These are phyloP conservation scores for Zymoseptoria crescenta DNA, from an alignment of 2,329 filamentous ascomycete genomes.

Conservation along the genomic window DNA sequence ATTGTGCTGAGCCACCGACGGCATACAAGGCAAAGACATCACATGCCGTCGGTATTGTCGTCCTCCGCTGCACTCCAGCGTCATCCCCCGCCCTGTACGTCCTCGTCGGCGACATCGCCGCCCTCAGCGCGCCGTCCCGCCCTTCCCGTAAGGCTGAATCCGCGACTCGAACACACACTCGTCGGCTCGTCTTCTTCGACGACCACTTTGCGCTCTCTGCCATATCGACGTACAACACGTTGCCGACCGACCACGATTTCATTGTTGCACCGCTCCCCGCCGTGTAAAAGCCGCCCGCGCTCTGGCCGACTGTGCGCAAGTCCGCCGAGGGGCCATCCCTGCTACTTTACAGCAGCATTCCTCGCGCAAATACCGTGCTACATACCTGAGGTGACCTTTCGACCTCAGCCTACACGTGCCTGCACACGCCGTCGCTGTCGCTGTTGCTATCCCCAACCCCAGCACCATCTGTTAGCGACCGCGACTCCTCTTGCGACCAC, in stretches of 20 bases:
- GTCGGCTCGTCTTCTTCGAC: too few species aligned
- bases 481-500: background rate
- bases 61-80: background rate
- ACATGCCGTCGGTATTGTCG: background rate
- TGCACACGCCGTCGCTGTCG: conserved; percentile 3
- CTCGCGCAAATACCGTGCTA: background rate
- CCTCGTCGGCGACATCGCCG: background rate
- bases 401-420: background rate
- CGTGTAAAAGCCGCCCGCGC: conserved; percentile 3
- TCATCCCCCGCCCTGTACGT: background rate
- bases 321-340: background rate
- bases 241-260: too few species aligned
- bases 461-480: background rate
- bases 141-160: too few species aligned
- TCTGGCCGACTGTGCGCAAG: background rate
- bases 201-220: too few species aligned
- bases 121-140: conserved; percentile 5
- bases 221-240: too few species aligned
- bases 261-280: too few species aligned
- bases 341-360: background rate
- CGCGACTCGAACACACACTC: too few species aligned
- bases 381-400: background rate
- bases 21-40: background rate
- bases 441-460: background rate
- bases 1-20: too few species aligned